Evolutionary conservation across 306 rosid species (phyloP).

Genomic region (Alnus rubra): DNA sequence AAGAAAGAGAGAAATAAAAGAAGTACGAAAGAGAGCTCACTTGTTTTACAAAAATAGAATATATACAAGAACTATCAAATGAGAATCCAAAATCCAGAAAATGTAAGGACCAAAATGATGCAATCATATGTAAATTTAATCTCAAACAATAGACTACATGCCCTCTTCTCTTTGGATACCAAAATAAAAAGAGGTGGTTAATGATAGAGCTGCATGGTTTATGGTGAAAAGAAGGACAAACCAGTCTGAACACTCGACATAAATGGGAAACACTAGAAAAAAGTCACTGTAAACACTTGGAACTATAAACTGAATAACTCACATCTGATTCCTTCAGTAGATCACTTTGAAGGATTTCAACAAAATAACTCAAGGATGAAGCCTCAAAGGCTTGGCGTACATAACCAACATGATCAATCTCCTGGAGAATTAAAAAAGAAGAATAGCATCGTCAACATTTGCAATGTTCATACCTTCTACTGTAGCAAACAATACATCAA

Average conservation of each 20-base stretch:
- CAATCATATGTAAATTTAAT: neutral
- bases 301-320: conserved; percentile 42
- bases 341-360: conserved; percentile 75
- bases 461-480: conserved; percentile 13
- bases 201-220: conserved; percentile 20
- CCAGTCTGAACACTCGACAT: conserved; percentile 1
- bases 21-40: conserved; percentile 16
- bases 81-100: neutral
- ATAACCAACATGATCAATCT: conserved; percentile 89
- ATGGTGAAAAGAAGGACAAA: conserved; percentile 15
- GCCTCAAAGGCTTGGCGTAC: conserved; percentile 90
- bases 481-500: conserved; percentile 23
- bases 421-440: conserved; percentile 48
- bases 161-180: neutral
- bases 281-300: conserved; percentile 21
- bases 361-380: conserved; percentile 60
- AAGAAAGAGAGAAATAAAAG: conserved; percentile 7
- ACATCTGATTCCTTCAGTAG: conserved; percentile 81
- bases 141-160: conserved; percentile 18
- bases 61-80: conserved; percentile 2
- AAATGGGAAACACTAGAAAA: conserved; percentile 22
- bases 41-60: conserved; percentile 15
- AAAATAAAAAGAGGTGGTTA: conserved; percentile 3
- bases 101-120: neutral
- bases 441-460: conserved; percentile 26